These are phyloP conservation scores for Nematocida sp. DNA, from an alignment of 371 early-diverging fungal species.

Conservation along the genomic window DNA sequence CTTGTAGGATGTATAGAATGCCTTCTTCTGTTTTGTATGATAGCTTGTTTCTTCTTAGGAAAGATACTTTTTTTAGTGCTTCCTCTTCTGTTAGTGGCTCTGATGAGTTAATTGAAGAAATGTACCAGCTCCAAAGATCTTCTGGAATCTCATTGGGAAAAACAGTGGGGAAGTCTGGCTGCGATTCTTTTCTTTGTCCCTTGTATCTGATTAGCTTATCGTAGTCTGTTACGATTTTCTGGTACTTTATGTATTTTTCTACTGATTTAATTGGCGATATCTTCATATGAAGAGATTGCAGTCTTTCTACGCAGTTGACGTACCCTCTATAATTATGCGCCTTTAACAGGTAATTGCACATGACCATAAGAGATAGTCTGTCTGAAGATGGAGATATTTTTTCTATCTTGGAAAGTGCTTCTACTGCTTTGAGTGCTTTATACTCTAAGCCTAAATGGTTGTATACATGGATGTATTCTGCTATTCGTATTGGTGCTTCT, in stretches of 20 bases:
- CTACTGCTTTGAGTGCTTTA: conserved; percentile 15
- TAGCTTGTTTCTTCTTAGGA: conserved; percentile 27
- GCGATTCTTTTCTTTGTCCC: not conserved
- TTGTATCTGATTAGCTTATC: conserved; percentile 38
- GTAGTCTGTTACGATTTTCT: conserved; percentile 44
- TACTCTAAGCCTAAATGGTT: conserved; percentile 6
- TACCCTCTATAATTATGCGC: conserved; percentile 27
- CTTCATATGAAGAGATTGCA: conserved; percentile 13
- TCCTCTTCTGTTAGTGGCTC: not conserved
- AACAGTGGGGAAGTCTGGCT: not conserved
- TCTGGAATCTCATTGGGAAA: not conserved
- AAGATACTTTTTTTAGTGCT: conserved; percentile 3
- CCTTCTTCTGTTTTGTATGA: conserved; percentile 9
- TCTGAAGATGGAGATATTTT: not conserved
- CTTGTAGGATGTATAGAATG: not conserved
- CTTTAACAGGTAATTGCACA: conserved; percentile 23
- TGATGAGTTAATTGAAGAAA: not conserved
- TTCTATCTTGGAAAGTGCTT: not conserved
- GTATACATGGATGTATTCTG: conserved; percentile 5
- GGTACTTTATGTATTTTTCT: conserved; percentile 14
- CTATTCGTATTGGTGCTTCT: not conserved
- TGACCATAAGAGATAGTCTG: conserved; percentile 23
- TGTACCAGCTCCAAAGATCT: conserved; percentile 15
- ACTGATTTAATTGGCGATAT: conserved; percentile 10
- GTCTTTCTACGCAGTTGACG: conserved; percentile 18